Base-by-base conservation (phyloP, 371 early-diverging fungal species). In the Parasitella parasitica region DNA sequence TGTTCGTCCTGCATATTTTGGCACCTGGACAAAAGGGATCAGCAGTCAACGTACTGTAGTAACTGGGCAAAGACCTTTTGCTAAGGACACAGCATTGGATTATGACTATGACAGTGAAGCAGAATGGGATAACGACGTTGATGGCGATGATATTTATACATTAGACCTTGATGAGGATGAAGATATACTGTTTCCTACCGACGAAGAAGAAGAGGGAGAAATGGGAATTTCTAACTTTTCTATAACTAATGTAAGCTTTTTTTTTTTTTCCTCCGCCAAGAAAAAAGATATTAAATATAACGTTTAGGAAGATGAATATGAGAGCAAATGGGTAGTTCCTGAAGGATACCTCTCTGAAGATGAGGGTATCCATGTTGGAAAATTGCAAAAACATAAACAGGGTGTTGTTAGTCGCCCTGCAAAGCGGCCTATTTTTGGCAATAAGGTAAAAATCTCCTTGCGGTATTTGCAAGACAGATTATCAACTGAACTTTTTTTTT, bases 71-170 rank as follows among this genome's bases (percentile, higher is more conserved):
- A 76, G 77, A 1, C 90, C 91, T 5, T 85, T 93, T 74, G 82
- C 74, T 24, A 78, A 70, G 48, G 94, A 94, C 48, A 71, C 74
- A 0, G 64, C 57, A 2, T 52, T 95, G 13, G 89, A 94, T 56
- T 95, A 95, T 53, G 91, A 91, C 1, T 78, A 89, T 59, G 94
- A 95, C 61, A 91, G 92, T 70, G 95, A 93, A 49, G 89, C 86
- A 0, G 96, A 94, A 66, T 95, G 96, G 95, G 93, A 91, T 58
- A 28, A 58, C 28, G 66, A 66, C 52, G 66, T 64, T 3, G 59
- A 61, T 41, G 52, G 32, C 1, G 61, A 52, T 24, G 63, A 49
- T 61, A 53, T 58, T 34, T 57, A 50, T 57, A 72, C 54, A 4
- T 26, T 61, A 22, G 50, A 49, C 43, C 50, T 53, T 6, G 66